A percentile compares a stretch with the other conserved stretches of the same genome.
These are phyloP conservation scores for Diaporthe vaccinii DNA, from an alignment of 2,329 filamentous ascomycete genomes.

Conservation along the genomic window DNA sequence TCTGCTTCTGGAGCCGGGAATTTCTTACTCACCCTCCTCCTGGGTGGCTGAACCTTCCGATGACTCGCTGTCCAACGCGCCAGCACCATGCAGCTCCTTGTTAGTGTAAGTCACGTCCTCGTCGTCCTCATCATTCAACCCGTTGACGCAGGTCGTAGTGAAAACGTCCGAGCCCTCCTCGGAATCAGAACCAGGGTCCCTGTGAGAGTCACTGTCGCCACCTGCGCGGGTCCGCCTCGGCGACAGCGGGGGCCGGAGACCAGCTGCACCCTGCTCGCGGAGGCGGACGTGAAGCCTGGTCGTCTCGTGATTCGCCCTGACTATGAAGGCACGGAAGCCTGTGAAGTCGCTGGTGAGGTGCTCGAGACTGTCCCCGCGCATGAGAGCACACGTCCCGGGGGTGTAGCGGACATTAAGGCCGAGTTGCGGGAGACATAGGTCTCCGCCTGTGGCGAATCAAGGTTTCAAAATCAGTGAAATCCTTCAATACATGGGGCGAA, in stretches of 20 bases:
- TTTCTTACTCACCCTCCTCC: background rate
- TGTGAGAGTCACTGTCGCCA: background rate
- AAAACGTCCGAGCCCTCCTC: background rate
- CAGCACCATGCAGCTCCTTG: background rate
- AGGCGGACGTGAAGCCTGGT: slow-evolving; percentile 19
- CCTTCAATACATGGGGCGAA: too few species aligned
- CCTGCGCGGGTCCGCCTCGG: background rate
- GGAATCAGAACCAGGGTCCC: background rate
- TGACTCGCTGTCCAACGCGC: background rate
- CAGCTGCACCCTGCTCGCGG: background rate
- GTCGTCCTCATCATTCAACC: background rate
- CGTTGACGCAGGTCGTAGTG: background rate
- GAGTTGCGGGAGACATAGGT: slow-evolving; percentile 43
- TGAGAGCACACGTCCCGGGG: slow-evolving; percentile 42
- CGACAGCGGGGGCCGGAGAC: background rate
- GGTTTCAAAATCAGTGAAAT: background rate
- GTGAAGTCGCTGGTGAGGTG: slow-evolving; percentile 42
- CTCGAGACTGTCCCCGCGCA: slow-evolving; percentile 41
- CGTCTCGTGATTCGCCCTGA: slow-evolving; percentile 43
- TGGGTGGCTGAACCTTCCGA: background rate
- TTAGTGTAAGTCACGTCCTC: background rate
- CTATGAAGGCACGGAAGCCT: slow-evolving; percentile 41
- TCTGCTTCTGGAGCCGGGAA: too few species aligned
- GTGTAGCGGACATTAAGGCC: slow-evolving; percentile 40
- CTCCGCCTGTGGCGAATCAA: background rate